Evolutionary conservation across 2,329 filamentous ascomycete genomes (phyloP), one percentile per base, ranked within the genome.

Genomic region (Scopulariopsis brevicaulis): DNA sequence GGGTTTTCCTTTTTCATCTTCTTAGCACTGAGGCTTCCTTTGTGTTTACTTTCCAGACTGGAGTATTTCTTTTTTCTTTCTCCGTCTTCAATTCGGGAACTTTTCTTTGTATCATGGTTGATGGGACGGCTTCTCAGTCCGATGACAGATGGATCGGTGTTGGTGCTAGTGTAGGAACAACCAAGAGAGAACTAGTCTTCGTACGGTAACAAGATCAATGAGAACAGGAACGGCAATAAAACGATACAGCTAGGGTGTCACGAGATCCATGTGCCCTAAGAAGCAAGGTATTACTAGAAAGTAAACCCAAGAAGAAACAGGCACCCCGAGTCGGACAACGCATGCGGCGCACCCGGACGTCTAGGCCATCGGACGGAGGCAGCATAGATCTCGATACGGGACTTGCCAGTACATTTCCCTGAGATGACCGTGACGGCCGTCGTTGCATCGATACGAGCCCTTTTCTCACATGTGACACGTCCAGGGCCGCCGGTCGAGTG

Each of bases 211-310:
- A 11, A 40, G 37, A 15, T 40, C 14, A 40, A 40, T 40, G 37
- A 40, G 37, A 40, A 40, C 37, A 12, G 37, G n/a, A n/a, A n/a
- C n/a, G 28, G 28, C 4, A 32, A 32, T 32, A 32, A 32, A n/a
- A 46, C 18, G 40, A 46, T n/a, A 46, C 6, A n/a, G 40, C 15
- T n/a, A n/a, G n/a, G n/a, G 15, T 46, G 40, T 46, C 15, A 18
- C 14, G 18, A 46, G 77, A 24, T 55, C 18, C 34, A 20, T 15
- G n/a, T 55, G 14, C 53, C 22, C 22, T 20, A 25, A 53, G 51
- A 53, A 53, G 28, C 51, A 53, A 53, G 51, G 18, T n/a, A n/a
- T n/a, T 32, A 52, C 25, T 32, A 4, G 50, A 52, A n/a, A n/a
- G 20, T 11, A 4, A 52, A 52, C 15, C 10, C 10, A 52, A 24